These are phyloP conservation scores for Wickerhamomyces tratensis DNA, from an alignment of 805 yeast species.

Conservation along the genomic window DNA sequence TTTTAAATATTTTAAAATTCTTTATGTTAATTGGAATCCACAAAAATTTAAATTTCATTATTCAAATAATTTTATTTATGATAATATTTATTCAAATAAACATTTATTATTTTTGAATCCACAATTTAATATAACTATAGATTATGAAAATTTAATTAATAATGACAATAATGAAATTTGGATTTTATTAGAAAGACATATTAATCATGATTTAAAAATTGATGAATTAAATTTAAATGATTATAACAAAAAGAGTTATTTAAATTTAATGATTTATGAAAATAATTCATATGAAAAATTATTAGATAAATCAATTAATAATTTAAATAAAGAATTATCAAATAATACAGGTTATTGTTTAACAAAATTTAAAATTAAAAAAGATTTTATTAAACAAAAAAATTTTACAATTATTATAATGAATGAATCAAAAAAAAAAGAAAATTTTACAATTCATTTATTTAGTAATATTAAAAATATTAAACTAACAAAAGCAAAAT, in stretches of 20 bases:
- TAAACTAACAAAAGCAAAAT: conserved; percentile 22
- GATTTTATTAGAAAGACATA: conserved; percentile 42
- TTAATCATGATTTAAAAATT: conserved; percentile 13
- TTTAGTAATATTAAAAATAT: conserved; percentile 7
- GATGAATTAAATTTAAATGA: conserved; percentile 1
- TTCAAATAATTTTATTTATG: conserved; percentile 21
- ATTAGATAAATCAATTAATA: conserved; percentile 4
- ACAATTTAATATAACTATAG: conserved; percentile 27
- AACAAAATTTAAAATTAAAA: conserved; percentile 20
- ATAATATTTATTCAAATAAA: conserved; percentile 4
- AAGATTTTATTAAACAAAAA: conserved; percentile 7
- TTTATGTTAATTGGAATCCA: conserved; percentile 66
- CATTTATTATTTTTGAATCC: conserved; percentile 21
- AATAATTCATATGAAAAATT: conserved; percentile 8
- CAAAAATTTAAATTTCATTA: conserved; percentile 13
- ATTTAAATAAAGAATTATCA: conserved; percentile 8
- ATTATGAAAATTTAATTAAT: conserved; percentile 1
- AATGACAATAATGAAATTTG: conserved; percentile 26
- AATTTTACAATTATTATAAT: conserved; percentile 20
- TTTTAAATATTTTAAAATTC: conserved; percentile 30
- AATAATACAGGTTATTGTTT: conserved; percentile 31
- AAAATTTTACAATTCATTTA: conserved; percentile 14
- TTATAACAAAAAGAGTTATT: conserved; percentile 13
- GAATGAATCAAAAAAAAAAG: conserved; percentile 3
- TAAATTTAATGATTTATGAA: conserved; percentile 3